A percentile compares a stretch with the other conserved stretches of the same genome.
phyloP scores from a whole-genome alignment of 2,329 filamentous ascomycete species.

The Onygenales sp. region DNA sequence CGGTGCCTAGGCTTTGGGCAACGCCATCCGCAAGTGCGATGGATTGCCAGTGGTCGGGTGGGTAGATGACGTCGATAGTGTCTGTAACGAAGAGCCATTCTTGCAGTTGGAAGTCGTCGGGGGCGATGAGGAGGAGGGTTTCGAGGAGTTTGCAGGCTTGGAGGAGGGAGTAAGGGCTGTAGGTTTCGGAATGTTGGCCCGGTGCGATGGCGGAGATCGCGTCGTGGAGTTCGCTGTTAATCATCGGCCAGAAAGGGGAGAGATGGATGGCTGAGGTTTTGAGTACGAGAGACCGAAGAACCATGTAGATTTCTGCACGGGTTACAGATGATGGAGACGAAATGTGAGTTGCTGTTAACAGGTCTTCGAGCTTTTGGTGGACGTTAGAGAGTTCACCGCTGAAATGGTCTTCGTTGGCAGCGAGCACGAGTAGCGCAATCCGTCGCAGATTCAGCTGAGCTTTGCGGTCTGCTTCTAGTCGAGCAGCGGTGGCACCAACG shows the following conservation, averaged over 20 bases:
- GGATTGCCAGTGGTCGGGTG: slow-evolving; percentile 57
- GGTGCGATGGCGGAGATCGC: slow-evolving; percentile 67
- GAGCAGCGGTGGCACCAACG: slow-evolving; percentile 87
- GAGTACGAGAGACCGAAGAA: slow-evolving; percentile 71
- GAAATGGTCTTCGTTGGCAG: slow-evolving; percentile 68
- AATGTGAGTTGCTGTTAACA: slow-evolving; percentile 70
- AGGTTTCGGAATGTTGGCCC: slow-evolving; percentile 62
- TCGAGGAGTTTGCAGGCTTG: slow-evolving; percentile 94
- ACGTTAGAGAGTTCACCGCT: slow-evolving; percentile 64
- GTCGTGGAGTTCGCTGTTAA: slow-evolving; percentile 76
- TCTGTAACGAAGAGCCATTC: slow-evolving; percentile 98
- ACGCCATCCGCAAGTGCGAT: slow-evolving; percentile 76
- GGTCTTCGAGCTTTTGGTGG: slow-evolving; percentile 75
- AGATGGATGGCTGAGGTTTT: slow-evolving; percentile 72
- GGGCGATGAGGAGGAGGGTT: slow-evolving; percentile 71
- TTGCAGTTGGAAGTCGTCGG: slow-evolving; percentile 95
- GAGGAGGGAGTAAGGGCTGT: slow-evolving; percentile 65
- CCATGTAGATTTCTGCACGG: slow-evolving; percentile 79
- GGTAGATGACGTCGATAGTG: slow-evolving; percentile 91
- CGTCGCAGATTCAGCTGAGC: slow-evolving; percentile 83
- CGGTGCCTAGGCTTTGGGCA: slow-evolving; percentile 60
- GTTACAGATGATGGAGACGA: slow-evolving; percentile 89
- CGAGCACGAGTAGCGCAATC: slow-evolving; percentile 68
- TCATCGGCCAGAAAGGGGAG: slow-evolving; percentile 77
- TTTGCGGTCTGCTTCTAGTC: slow-evolving; percentile 88